Evolutionary conservation across 805 yeast genomes (phyloP).

Genomic region (Saccharomycopsis sp.): DNA sequence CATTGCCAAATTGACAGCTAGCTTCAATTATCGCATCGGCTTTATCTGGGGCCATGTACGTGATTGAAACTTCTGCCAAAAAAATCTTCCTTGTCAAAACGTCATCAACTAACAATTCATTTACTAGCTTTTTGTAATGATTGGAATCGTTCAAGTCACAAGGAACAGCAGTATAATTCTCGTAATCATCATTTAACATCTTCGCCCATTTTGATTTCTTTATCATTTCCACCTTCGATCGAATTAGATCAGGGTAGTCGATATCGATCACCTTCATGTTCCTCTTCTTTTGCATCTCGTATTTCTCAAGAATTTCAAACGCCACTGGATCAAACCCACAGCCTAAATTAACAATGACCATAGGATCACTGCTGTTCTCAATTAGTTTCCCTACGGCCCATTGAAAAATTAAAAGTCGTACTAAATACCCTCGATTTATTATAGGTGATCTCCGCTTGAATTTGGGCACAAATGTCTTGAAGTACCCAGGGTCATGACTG

Average conservation of each 20-base stretch:
- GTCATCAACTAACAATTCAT: not conserved
- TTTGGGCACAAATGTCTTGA: conserved; percentile 59
- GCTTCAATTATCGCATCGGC: conserved; percentile 57
- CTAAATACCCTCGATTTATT: conserved; percentile 79
- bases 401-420: conserved; percentile 64
- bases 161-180: conserved; percentile 49
- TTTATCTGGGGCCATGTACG: conserved; percentile 63
- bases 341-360: conserved; percentile 59
- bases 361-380: conserved; percentile 26
- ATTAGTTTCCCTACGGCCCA: conserved; percentile 44
- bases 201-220: conserved; percentile 31
- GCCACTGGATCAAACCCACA: conserved; percentile 71
- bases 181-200: conserved; percentile 22
- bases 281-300: conserved; percentile 4
- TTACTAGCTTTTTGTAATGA: not conserved
- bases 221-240: conserved; percentile 49
- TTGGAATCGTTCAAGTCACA: conserved; percentile 53
- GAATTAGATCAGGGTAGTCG: conserved; percentile 66
- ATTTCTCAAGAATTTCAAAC: conserved; percentile 39
- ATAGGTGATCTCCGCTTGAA: conserved; percentile 69
- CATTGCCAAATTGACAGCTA: conserved; percentile 35
- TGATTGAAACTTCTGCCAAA: conserved; percentile 77
- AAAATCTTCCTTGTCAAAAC: conserved; percentile 37
- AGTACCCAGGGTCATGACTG: conserved; percentile 34
- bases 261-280: conserved; percentile 48